Percentiles rank a stretch among this genome's conserved stretches.
Conservation (phyloP, 2,329 filamentous ascomycete species). For the Monosporascus sp. region DNA sequence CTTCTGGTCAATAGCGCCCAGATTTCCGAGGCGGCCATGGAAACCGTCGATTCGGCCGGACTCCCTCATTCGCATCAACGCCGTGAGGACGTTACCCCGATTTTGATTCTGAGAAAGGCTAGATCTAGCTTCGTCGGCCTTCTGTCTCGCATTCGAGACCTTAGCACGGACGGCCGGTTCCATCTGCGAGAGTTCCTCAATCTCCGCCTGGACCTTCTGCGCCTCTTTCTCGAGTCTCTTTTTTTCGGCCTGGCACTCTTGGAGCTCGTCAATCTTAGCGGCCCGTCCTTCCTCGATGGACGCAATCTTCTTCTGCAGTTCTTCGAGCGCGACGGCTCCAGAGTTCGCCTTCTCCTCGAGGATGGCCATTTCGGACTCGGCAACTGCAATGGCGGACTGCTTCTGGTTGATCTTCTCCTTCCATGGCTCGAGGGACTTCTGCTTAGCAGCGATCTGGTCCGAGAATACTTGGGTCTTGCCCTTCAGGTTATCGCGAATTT, state of each 20-base stretch:
- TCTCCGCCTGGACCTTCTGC: conserved; percentile 63
- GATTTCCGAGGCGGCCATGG: conserved; percentile 88
- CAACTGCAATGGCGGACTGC: conserved; percentile 87
- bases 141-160: conserved; percentile 85
- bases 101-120: conserved; percentile 87
- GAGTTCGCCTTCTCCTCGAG: conserved; percentile 84
- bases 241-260: conserved; percentile 70
- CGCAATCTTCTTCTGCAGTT: conserved; percentile 73
- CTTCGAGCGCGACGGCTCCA: conserved; percentile 76
- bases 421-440: conserved; percentile 94
- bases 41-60: conserved; percentile 97
- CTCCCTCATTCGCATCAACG: conserved; percentile 90
- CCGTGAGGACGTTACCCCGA: conserved; percentile 85
- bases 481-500: conserved; percentile 82
- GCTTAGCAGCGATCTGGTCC: conserved; percentile 84
- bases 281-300: conserved; percentile 66
- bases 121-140: conserved; percentile 90
- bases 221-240: conserved; percentile 69
- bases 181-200: conserved; percentile 66
- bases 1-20: conserved; percentile 87
- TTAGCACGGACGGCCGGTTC: conserved; percentile 80
- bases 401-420: conserved; percentile 96
- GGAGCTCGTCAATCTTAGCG: conserved; percentile 68
- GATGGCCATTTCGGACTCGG: conserved; percentile 90
- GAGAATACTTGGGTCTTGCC: conserved; percentile 95